Evolutionary conservation across 2,329 filamentous ascomycete genomes (phyloP), one percentile per base, ranked within the genome.

Genomic region (Diaporthe vexans): DNA sequence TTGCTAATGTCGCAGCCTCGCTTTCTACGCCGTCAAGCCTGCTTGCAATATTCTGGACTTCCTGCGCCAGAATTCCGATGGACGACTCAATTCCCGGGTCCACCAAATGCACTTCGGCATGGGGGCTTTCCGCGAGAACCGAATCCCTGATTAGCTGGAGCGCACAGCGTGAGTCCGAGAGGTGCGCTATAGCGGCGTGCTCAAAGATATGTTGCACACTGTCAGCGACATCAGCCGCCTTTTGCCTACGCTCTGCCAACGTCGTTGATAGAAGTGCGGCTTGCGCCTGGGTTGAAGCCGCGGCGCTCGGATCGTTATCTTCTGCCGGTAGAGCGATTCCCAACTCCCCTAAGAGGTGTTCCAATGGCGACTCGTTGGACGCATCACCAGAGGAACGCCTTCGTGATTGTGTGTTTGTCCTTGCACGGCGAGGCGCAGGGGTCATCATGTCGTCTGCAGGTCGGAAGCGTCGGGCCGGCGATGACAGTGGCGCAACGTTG

Each of bases 131-230:
- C 0, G 87, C 87, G 1, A 91, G 80, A 0, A 91, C 80, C 54
- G 86, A 89, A 74, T 89, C 88, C 7, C 84, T 81, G 21, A 91
- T 79, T 11, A 88, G 78, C 76, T 88, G 86, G 1, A 90, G 78
- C 0, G 88, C 89, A 4, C 83, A 79, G 24, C 84, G 83, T 0
- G 85, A 84, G 74, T 91, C 89, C 0, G 84, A 80, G 0, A 91
- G 77, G 13, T 87, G 84, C 0, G 82, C 79, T 0, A 82, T 81
- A 0, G 85, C 81, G 0, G 80, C 81, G 0, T 76, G 77, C 78
- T 91, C 90, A n/a, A 89, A 87, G 0, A 85, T 84, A 19, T 85
- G 84, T 76, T 91, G 89, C 0, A 86, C 82, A 75, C 83, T 86
- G 6, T 79, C 81, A 1, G 83, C 82, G 8, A 90, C 84, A 24